A percentile compares a stretch with the other conserved stretches of the same genome.
Evolutionary conservation across 352 stramenopile species (phyloP).

Genomic region (Globisporangium paddicum): DNA sequence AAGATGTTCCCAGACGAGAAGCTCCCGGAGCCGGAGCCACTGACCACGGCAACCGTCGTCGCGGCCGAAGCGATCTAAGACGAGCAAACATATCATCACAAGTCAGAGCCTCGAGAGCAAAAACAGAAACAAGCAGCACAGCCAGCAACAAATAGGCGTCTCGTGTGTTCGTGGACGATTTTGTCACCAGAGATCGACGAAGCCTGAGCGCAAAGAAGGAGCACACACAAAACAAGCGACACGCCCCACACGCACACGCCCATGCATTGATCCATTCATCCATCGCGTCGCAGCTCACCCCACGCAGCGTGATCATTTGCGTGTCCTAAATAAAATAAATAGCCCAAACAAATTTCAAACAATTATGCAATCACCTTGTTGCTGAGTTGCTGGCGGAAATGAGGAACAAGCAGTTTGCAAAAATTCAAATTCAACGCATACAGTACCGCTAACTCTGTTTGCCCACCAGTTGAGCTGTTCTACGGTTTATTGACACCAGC

Average conservation of each 20-base stretch:
- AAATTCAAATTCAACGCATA: neutral
- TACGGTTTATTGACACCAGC: neutral
- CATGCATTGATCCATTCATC: neutral
- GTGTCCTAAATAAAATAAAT: constrained; percentile 9
- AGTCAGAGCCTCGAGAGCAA: neutral
- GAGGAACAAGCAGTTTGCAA: neutral
- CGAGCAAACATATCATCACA: neutral
- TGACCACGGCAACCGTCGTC: constrained; percentile 6
- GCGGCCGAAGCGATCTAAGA: constrained; percentile 9
- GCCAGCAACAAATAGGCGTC: neutral
- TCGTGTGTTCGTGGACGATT: constrained; percentile 1
- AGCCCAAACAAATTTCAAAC: constrained; percentile 1
- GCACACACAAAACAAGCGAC: neutral
- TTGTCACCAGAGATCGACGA: constrained; percentile 1
- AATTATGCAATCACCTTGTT: neutral
- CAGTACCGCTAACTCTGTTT: neutral
- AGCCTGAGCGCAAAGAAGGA: constrained; percentile 1
- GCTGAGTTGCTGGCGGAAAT: neutral
- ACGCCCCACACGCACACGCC: neutral
- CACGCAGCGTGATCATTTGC: neutral
- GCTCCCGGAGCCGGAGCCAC: constrained; percentile 37
- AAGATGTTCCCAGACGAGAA: constrained; percentile 56
- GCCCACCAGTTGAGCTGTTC: neutral
- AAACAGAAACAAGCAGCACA: neutral
- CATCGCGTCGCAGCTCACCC: neutral